Base-by-base conservation (phyloP, 2,329 filamentous ascomycete species). In the Ambrosiella cleistominuta region DNA sequence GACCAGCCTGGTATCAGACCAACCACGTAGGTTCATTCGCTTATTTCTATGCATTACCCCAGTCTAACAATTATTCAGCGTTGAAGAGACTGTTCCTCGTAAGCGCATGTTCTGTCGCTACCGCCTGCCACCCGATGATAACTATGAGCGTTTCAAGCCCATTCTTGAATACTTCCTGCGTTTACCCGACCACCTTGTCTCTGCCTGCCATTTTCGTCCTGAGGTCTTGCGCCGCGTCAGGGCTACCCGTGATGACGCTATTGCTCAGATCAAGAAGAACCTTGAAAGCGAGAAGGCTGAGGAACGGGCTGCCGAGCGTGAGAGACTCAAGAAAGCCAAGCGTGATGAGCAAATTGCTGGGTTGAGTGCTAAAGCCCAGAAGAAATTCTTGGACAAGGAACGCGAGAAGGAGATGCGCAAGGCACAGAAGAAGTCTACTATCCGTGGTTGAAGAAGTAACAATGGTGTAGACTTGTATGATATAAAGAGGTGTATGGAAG, bases 1-100 rank as follows among this genome's bases (percentile, higher is more conserved):
- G 93, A 98, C 69, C 89, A 96, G 72, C 89, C 91, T 40, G 73
- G 82, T 57, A 88, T 96, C 64, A 89, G 88, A 72, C 93, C 93
- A 58, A 78, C 75, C 67, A 94, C 83, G 87, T 91, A 75, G 72
- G 81, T 74, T 45, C 7, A 36, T 15, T 44, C 13, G 50, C 36
- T 40, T 19, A 15, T 12, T 52, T 27, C 8, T 5, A 7, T 45
- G 57, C 59, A 59, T 1, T 15, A 44, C 37, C 17, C 39, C 19
- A 36, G 56, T 40, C 45, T 62, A 57, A 62, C 53, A 15, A 17
- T 6, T 11, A 12, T 39, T 17, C 65, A 94, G 85, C 62, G 76
- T 97, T 66, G 83, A 95, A 61, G 91, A 97, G 68, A 86, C 86
- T 39, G 69, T 74, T 56, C 86, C 90, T 36, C 85, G 83, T 72